Percentiles rank a stretch among this genome's conserved stretches.
Conservation (phyloP, 495 filamentous ascomycete species). For the Astrocystis sublimbata region DNA sequence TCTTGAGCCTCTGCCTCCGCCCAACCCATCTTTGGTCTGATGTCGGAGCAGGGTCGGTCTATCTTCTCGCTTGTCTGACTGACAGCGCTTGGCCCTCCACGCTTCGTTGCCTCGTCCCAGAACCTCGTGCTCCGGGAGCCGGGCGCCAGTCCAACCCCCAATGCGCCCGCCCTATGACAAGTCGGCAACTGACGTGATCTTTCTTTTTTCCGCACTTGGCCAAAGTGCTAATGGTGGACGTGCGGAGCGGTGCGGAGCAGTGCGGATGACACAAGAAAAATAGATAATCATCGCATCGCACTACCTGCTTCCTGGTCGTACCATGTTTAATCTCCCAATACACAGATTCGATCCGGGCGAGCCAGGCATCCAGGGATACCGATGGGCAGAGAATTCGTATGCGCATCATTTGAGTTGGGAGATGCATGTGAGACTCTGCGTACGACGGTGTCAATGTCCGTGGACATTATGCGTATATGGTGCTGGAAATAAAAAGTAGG, state of each 20-base stretch:
- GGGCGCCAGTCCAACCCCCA: neutral
- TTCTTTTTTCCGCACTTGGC: no score
- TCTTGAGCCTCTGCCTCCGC: slow-evolving; percentile 5
- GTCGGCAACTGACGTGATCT: slow-evolving; percentile 4
- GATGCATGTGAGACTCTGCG: no score
- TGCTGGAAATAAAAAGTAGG: no score
- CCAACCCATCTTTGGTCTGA: neutral
- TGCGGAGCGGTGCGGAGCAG: neutral
- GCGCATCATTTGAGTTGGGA: neutral
- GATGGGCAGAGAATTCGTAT: neutral
- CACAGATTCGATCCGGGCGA: neutral
- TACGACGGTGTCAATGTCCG: no score
- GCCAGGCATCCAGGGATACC: neutral
- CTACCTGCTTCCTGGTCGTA: no score
- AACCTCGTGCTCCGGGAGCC: neutral
- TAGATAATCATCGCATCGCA: no score
- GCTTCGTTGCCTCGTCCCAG: no score
- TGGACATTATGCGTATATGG: no score
- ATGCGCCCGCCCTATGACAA: no score
- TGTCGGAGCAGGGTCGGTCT: neutral
- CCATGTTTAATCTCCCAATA: neutral
- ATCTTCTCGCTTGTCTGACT: neutral
- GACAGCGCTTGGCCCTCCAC: no score
- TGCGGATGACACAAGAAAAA: neutral
- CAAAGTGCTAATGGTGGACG: neutral